phyloP scores from a whole-genome alignment of 768 basidiomycete genomes.

The Pisolithus microcarpus region DNA sequence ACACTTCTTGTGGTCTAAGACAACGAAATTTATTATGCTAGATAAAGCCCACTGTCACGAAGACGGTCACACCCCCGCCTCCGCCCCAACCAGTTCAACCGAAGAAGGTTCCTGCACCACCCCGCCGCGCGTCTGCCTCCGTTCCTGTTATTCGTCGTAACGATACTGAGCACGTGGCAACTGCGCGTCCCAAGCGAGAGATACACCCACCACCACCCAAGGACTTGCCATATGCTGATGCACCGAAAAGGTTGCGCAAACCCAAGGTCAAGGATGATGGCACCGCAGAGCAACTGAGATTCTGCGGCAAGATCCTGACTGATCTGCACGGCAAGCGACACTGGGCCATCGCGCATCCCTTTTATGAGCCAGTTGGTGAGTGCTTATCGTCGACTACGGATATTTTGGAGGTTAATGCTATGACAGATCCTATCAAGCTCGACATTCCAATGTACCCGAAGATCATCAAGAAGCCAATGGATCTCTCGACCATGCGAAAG shows the following conservation, averaged over 20 bases:
- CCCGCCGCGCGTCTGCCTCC: conserved; percentile 71
- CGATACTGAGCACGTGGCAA: conserved; percentile 44
- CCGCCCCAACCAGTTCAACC: conserved; percentile 33
- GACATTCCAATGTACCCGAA: conserved; percentile 81
- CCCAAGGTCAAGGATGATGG: conserved; percentile 60
- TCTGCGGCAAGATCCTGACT: conserved; percentile 65
- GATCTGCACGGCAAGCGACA: conserved; percentile 80
- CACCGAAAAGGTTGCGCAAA: conserved; percentile 61
- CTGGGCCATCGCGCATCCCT: conserved; percentile 64
- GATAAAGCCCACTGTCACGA: conserved; percentile 39
- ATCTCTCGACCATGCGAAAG: conserved; percentile 78
- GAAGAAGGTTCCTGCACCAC: conserved; percentile 30
- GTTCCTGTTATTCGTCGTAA: conserved; percentile 80
- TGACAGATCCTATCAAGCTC: conserved; percentile 68
- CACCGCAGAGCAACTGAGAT: conserved; percentile 77
- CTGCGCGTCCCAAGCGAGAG: conserved; percentile 90
- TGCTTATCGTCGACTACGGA: conserved; percentile 15
- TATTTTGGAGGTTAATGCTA: not conserved
- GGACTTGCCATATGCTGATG: conserved; percentile 79
- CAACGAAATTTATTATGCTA: conserved; percentile 17
- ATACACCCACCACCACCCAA: conserved; percentile 94
- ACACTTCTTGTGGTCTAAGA: conserved; percentile 8
- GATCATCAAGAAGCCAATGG: conserved; percentile 93
- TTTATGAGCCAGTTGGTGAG: conserved; percentile 92
- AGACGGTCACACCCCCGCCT: conserved; percentile 33